Evolutionary conservation across 306 rosid genomes (phyloP), one percentile per base, ranked within the genome.

Genomic region (Quercus suber): DNA sequence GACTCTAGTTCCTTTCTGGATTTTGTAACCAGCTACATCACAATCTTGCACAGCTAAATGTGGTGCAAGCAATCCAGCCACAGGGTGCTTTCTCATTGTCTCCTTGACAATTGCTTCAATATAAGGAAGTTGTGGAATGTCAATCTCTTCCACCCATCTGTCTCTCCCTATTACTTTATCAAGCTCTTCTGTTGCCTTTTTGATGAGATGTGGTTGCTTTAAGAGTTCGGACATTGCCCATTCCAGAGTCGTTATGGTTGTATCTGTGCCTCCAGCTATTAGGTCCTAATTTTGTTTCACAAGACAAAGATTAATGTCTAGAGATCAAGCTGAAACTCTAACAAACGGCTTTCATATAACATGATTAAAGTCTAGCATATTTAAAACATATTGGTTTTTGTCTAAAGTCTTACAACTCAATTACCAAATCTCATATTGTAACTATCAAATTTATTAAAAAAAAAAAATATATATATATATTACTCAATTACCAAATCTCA

Each of bases 181-280:
- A 2, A 81, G 83, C 75, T 85, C 88, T 53, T 75, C 85, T 5
- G 51, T 81, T 5, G 85, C 85, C 43, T 70, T 81, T 9, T 30
- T 35, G 0, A 85, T 81, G 25, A 85, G 76, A 19, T 71, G 65
- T n/a, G 88, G 88, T 33, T 81, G 78, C 59, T 81, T 85, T 57
- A 85, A 5, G 41, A 84, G 82, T 49, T 84, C 87, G 1, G 87
- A 84, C 87, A 84, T 80, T 60, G 87, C 84, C 85, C 88, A 85
- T 55, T 85, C 88, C 35, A 84, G 20, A 0, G 85, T 74, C 4
- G 78, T 70, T 0, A 81, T 82, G 2, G 88, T 55, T 1, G 88
- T 75, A 55, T 81, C 83, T 1, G 88, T 81, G 35, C 85, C 88
- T 18, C 81, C 88, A 1, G 78, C 81, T 61, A 85, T 27, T 11